Conservation (phyloP, 345 rosid species). For the Salix exigua region DNA sequence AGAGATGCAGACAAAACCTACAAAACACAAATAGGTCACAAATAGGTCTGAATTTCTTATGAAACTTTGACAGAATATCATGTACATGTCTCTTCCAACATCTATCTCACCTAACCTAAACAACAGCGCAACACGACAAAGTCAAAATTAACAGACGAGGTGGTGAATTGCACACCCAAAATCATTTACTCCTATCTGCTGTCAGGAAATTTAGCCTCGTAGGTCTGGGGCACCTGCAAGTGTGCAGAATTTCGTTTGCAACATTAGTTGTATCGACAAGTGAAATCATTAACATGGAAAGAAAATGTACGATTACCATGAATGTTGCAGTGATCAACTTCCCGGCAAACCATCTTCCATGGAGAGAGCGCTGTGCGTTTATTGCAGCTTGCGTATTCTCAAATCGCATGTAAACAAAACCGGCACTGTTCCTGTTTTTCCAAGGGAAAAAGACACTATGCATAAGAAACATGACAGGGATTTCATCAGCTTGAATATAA, state of each 20-base stretch:
- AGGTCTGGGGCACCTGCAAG: constrained; percentile 50
- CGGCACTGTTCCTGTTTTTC: constrained; percentile 65
- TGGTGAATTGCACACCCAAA: background rate
- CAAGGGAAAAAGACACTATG: background rate
- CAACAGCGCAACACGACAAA: background rate
- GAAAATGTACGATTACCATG: constrained; percentile 43
- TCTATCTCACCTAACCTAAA: background rate
- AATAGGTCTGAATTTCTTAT: background rate
- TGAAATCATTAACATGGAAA: background rate
- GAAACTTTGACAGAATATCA: background rate
- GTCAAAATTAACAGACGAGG: background rate
- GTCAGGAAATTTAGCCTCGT: constrained; percentile 59
- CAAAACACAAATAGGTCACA: background rate
- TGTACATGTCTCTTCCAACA: background rate
- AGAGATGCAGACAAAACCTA: background rate
- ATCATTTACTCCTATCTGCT: constrained; percentile 26
- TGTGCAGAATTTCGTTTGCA: background rate
- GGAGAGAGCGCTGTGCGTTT: constrained; percentile 78
- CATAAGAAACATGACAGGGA: background rate
- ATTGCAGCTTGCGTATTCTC: constrained; percentile 56
- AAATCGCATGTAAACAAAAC: constrained; percentile 80
- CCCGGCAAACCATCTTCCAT: constrained; percentile 99
- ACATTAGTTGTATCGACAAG: background rate
- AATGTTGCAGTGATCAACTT: constrained; percentile 93
- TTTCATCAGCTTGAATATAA: background rate